Evolutionary conservation across 768 basidiomycete species (phyloP).

Genomic region (Naganishia vaughanmartiniae): DNA sequence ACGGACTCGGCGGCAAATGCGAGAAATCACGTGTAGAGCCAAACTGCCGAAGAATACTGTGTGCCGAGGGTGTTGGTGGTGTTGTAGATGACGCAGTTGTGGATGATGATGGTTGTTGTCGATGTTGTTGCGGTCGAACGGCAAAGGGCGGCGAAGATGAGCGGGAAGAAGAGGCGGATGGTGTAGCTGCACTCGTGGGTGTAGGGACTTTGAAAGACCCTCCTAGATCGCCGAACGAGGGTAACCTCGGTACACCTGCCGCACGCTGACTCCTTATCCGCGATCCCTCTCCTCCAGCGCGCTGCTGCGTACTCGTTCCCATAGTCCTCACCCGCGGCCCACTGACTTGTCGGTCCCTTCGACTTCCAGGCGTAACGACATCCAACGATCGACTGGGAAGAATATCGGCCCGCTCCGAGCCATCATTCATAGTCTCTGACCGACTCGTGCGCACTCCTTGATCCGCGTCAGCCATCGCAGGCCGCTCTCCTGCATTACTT

Average conservation of each 20-base stretch:
- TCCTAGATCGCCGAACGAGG: slow-evolving; percentile 25
- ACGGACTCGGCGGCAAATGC: slow-evolving; percentile 84
- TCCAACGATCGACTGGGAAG: not conserved
- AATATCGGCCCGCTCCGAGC: not conserved
- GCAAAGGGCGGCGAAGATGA: slow-evolving; percentile 2
- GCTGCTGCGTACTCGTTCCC: not conserved
- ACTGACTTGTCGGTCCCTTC: slow-evolving; percentile 20
- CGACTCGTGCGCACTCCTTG: not conserved
- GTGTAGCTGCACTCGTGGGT: slow-evolving; percentile 8
- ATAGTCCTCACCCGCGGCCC: not conserved
- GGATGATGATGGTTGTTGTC: slow-evolving; percentile 16
- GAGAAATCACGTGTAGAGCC: slow-evolving; percentile 68
- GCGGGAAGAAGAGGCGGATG: not conserved
- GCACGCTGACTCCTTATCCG: not conserved
- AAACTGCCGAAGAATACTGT: slow-evolving; percentile 67
- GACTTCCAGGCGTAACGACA: not conserved
- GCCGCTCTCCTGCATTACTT: not conserved
- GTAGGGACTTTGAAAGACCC: slow-evolving; percentile 12
- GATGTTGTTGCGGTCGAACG: not conserved
- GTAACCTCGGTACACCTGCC: slow-evolving; percentile 18
- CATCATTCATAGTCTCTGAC: not conserved
- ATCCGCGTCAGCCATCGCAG: not conserved
- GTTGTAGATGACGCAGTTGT: slow-evolving; percentile 8
- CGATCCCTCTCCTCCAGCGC: not conserved
- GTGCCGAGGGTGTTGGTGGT: slow-evolving; percentile 29